Conservation (phyloP, 345 rosid genomes). For the Populus nigra region DNA sequence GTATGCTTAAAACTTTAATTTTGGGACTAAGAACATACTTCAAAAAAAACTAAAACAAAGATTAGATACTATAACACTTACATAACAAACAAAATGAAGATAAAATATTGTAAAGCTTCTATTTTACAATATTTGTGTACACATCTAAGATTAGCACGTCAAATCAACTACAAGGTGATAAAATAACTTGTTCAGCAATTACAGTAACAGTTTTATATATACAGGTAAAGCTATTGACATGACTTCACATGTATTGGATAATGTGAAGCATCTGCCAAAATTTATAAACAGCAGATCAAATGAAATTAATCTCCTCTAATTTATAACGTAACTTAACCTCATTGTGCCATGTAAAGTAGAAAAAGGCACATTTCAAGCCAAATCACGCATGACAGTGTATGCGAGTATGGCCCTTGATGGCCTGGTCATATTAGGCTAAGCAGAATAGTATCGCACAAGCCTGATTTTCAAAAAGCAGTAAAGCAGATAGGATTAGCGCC, state of each 20-base stretch:
- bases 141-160: neutral
- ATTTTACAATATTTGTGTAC: neutral
- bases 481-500: neutral
- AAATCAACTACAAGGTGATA: neutral
- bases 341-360: neutral
- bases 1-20: constrained; percentile 37
- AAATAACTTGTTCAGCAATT: neutral
- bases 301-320: neutral
- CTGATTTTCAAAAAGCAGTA: neutral
- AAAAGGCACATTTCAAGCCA: neutral
- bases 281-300: neutral
- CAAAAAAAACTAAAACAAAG: constrained; percentile 18
- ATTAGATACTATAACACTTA: constrained; percentile 1
- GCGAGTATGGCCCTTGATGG: neutral
- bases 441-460: neutral
- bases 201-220: neutral
- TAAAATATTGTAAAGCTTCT: constrained; percentile 8
- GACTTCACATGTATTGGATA: neutral
- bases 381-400: neutral
- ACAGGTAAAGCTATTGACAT: neutral
- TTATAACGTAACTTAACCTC: neutral
- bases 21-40: constrained; percentile 14
- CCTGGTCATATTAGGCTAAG: neutral
- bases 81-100: constrained; percentile 16
- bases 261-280: neutral